phyloP scores from a whole-genome alignment of 2,329 filamentous ascomycete species.

The Parastagonospora nodorum region DNA sequence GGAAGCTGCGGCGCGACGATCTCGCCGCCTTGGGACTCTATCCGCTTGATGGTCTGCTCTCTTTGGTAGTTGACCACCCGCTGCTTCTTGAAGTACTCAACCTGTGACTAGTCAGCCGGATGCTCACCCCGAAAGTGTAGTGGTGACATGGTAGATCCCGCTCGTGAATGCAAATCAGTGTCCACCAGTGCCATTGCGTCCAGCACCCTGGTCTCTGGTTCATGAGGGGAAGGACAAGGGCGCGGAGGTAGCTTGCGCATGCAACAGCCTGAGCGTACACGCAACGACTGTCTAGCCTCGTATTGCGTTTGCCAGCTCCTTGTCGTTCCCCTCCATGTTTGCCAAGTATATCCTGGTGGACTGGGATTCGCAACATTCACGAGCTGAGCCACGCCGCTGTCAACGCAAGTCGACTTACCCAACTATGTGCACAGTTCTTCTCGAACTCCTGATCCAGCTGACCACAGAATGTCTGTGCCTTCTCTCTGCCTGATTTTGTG shows the following conservation, averaged over 20 bases:
- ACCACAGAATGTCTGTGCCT: slow-evolving; percentile 60
- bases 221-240: too few relatives aligned
- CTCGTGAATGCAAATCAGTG: background rate
- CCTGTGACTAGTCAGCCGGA: slow-evolving; percentile 56
- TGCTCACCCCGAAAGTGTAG: slow-evolving; percentile 9
- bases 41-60: slow-evolving; percentile 64
- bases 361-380: background rate
- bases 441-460: slow-evolving; percentile 72
- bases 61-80: slow-evolving; percentile 91
- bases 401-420: slow-evolving; percentile 66
- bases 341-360: too few relatives aligned
- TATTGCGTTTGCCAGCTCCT: background rate
- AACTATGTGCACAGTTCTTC: slow-evolving; percentile 83
- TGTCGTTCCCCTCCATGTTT: background rate
- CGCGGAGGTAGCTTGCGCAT: too few relatives aligned
- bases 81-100: slow-evolving; percentile 98
- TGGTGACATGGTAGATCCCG: background rate
- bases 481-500: slow-evolving; percentile 58
- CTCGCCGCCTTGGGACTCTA: slow-evolving; percentile 51
- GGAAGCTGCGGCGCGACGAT: slow-evolving; percentile 42
- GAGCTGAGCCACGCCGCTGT: background rate
- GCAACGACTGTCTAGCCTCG: too few relatives aligned
- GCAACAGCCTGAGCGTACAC: too few relatives aligned
- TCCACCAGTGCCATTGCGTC: too few relatives aligned
- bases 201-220: too few relatives aligned